Evolutionary conservation across 1,139 yeast genomes (phyloP).

Genomic region (Torulaspora pretoriensis): DNA sequence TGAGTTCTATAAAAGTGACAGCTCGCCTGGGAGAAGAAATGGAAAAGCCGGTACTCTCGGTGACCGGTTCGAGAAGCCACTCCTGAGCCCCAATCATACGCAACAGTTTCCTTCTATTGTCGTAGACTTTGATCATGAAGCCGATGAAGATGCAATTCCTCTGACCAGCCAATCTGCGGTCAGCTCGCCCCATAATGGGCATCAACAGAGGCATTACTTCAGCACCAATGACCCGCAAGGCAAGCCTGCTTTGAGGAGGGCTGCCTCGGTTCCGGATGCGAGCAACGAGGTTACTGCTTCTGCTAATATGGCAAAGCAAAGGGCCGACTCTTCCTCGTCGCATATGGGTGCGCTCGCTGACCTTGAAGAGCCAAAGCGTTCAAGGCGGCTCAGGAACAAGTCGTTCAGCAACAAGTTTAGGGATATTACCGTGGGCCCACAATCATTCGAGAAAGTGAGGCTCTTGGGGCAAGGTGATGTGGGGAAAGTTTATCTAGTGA

Average conservation of each 20-base stretch:
- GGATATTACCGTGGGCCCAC: conserved; percentile 78
- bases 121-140: conserved; percentile 21
- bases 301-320: neutral
- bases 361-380: conserved; percentile 31
- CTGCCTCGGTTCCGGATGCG: conserved; percentile 31
- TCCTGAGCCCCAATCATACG: conserved; percentile 14
- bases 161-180: conserved; percentile 5
- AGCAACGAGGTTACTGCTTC: conserved; percentile 8
- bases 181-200: conserved; percentile 12
- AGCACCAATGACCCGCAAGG: conserved; percentile 12
- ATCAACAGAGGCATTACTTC: conserved; percentile 6
- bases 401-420: conserved; percentile 60
- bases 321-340: conserved; percentile 6
- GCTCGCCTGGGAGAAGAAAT: conserved; percentile 9
- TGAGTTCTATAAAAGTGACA: conserved; percentile 20
- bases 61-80: conserved; percentile 10
- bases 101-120: conserved; percentile 29
- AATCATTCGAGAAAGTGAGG: conserved; percentile 82
- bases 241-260: conserved; percentile 25
- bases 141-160: conserved; percentile 9
- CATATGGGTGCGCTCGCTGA: conserved; percentile 6
- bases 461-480: conserved; percentile 95
- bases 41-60: conserved; percentile 1
- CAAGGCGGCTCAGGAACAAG: conserved; percentile 46
- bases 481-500: conserved; percentile 89